Evolutionary conservation across 2,329 filamentous ascomycete species (phyloP), one percentile per base, ranked within the genome.

Genomic region (Exophiala dermatitidis): DNA sequence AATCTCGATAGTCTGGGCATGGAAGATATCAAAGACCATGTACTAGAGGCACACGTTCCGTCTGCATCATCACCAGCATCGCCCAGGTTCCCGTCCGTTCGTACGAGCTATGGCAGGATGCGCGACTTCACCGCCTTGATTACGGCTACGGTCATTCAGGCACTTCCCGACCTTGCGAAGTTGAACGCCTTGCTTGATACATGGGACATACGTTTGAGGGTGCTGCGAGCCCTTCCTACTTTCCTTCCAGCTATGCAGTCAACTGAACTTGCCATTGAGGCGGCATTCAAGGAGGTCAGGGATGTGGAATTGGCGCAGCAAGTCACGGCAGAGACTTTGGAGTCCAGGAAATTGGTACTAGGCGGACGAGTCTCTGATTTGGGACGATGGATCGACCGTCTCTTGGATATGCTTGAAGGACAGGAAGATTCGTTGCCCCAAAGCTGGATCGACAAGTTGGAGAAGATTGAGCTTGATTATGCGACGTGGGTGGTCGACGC

Each of bases 111-210:
- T 68, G 80, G 79, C 58, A 83, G 80, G 56, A 81, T 97, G 75
- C 90, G 93, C 63, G 93, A 97, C 68, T 82, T 95, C 64, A 90
- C 89, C 5, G 88, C 91, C 28, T 79, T 97, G 44, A 80, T 97
- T 52, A 96, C 93, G 1, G 88, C 90, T 30, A 95, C 91, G 33
- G 86, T 95, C 12, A 72, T 98, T n/a, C 88, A 93, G 65, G 83
- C 89, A 2, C 76, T 98, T 19, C 93, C 93, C 1, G 84, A 86
- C 54, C 72, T 96, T 40, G 85, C 88, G 6, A 83, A 79, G 50
- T 71, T 98, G 26, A 83, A 82, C 50, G 78, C 79, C 5, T 71
- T 94, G n/a, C 74, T 97, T 46, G 80, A 83, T 52, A 78, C 78
- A 1, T 98, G 93, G 93, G 83, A 78, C 29, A 77, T 86, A 38